Evolutionary conservation across 768 basidiomycete genomes (phyloP), one percentile per base, ranked within the genome.

Genomic region (Tubosaeta sp.): DNA sequence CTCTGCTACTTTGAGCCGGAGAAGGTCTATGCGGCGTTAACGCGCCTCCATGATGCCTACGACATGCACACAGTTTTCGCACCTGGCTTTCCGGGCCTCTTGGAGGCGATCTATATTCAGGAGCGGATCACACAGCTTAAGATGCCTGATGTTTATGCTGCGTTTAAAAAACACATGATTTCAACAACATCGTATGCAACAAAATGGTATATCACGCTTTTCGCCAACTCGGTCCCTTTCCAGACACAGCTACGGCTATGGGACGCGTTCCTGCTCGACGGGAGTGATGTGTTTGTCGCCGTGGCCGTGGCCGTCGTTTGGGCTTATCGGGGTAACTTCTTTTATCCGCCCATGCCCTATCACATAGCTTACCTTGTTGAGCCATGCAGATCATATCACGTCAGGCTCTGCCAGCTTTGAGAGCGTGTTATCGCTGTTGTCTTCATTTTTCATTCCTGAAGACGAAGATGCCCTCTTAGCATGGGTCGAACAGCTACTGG

Each of bases 121-220:
- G 95, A 99, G 65, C 82, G 88, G 42, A 78, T 97, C 41, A 90
- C 84, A 67, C 83, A 95, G 67, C 76, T 77, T 54, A 81, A 89
- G 75, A 87, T 98, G 85, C 97, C 97, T 0, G 85, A 81, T 26
- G 91, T 98, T 26, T 95, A 88, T 61, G 76, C 75, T 17, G 85
- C 90, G 17, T 94, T 97, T 72, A 82, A 84, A 72, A 86, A 82
- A 61, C 86, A 97, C 61, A 87, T 82, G 80, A 88, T 99, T 53
- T 89, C 89, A 8, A 94, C 92, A 12, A 95, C 94, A 27, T 84
- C 91, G 17, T 99, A 95, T 72, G 94, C 94, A 26, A 97, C 95
- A 2, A 98, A 98, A 70, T 98, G 97, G 97, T 99, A 97, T 67
- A 98, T 99, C 69, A 98, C 97, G 3, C 75, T 98, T 13, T 99